Evolutionary conservation across 495 filamentous ascomycete genomes (phyloP), one percentile per base, ranked within the genome.

Genomic region (Penicillium fimorum): DNA sequence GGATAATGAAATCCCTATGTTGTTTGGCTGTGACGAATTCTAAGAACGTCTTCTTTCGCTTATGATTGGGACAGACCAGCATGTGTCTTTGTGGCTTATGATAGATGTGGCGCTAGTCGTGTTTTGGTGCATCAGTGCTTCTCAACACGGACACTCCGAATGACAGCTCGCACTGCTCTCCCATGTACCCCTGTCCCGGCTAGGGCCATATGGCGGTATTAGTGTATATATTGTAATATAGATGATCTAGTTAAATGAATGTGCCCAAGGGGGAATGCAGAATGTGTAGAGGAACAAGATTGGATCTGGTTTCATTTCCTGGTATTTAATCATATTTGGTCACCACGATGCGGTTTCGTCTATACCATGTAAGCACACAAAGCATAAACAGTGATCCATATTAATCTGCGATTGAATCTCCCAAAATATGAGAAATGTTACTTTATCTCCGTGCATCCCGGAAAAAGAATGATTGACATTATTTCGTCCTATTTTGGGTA

Each of bases 81-180:
- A 4, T 9, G 8, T 15, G 22, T 40, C 29, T 65, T 9, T 38
- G 64, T 67, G 62, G 64, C 64, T 66, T 43, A 24, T 46, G 51
- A 6, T 30, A 52, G 32, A 42, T 41, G 58, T 67, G 58, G 58
- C 61, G 56, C 61, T 57, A 48, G 50, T 56, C 49, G 40, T 11
- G 4, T 35, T 42, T 20, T 53, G 49, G 53, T 46, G 61, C 44
- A 32, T 29, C 60, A 17, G 51, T 25, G 3, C 48, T 62, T 56
- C 58, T 44, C n/a, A 55, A 52, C 49, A 18, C 62, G 62, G 62
- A 29, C 53, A 47, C 62, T 60, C 59, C 62, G 59, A 57, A 29
- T 38, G 30, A 47, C 46, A 44, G 18, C 47, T 50, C 12, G 41
- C 33, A 27, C 29, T 37, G 11, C 15, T 29, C 6, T 25, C 6